These are phyloP conservation scores for Melianthus villosus DNA, from an alignment of 441 rosid species.

Conservation along the genomic window DNA sequence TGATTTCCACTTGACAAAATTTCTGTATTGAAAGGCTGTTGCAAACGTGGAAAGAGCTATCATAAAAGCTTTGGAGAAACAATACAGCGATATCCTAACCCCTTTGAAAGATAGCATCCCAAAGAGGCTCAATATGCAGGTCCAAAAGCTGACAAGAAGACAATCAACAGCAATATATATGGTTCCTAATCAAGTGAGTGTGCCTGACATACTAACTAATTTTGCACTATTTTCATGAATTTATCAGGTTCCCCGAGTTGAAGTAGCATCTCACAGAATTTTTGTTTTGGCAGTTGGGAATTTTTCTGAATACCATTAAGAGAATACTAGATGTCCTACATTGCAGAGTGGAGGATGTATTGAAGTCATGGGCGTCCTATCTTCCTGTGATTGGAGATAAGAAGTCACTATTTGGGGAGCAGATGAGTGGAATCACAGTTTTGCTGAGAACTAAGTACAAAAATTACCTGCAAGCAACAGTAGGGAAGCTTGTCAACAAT, in stretches of 20 bases:
- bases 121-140: slow-evolving; percentile 82
- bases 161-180: slow-evolving; percentile 59
- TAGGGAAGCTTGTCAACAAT: slow-evolving; percentile 71
- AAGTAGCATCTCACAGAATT: too few relatives aligned
- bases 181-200: slow-evolving; percentile 66
- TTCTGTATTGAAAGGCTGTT: slow-evolving; percentile 37
- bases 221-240: too few relatives aligned
- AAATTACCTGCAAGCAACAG: slow-evolving; percentile 73
- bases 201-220: too few relatives aligned
- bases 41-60: slow-evolving; percentile 75
- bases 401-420: slow-evolving; percentile 67
- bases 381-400: slow-evolving; percentile 59
- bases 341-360: slow-evolving; percentile 56
- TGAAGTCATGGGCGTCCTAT: slow-evolving; percentile 81
- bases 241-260: too few relatives aligned
- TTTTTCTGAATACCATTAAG: slow-evolving; percentile 71
- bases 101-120: slow-evolving; percentile 80
- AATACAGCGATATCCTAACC: slow-evolving; percentile 63
- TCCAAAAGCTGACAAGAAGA: slow-evolving; percentile 82
- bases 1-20: too few relatives aligned
- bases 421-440: slow-evolving; percentile 79
- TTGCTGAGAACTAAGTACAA: slow-evolving; percentile 82
- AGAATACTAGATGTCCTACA: slow-evolving; percentile 85
- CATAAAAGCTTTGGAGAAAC: slow-evolving; percentile 75
- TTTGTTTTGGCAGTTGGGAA: slow-evolving; percentile 63